These are phyloP conservation scores for Canariomyces notabilis DNA, from an alignment of 2,329 filamentous ascomycete species.

Conservation along the genomic window DNA sequence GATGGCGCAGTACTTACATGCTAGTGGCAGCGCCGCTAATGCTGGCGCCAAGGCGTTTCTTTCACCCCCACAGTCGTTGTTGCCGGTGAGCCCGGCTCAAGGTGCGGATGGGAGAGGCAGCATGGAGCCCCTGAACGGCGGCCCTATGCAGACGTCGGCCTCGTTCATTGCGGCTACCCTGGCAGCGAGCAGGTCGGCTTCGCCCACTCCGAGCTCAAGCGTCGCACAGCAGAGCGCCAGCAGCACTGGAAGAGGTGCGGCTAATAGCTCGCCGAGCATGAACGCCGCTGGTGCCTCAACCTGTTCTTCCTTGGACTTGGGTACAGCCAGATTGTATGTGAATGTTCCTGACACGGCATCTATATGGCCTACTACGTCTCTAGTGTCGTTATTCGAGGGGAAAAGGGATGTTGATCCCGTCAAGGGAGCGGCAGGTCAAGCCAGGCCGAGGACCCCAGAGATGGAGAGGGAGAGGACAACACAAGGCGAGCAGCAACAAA, in stretches of 20 bases:
- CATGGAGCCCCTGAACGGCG: conserved; percentile 30
- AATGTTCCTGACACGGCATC: conserved; percentile 49
- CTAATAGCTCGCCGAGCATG: conserved; percentile 9
- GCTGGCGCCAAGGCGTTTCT: conserved; percentile 7
- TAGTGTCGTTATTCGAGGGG: conserved; percentile 66
- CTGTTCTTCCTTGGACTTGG: conserved; percentile 27
- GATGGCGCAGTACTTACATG: conserved; percentile 22
- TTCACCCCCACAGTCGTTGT: too few species aligned
- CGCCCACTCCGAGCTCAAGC: conserved; percentile 42
- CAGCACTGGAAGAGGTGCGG: not conserved
- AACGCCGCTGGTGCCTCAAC: conserved; percentile 25
- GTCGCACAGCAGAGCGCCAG: conserved; percentile 11
- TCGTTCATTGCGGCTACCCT: conserved; percentile 58
- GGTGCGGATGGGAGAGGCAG: too few species aligned
- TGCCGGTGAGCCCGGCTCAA: conserved; percentile 12
- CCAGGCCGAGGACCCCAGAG: conserved; percentile 28
- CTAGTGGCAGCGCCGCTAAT: not conserved
- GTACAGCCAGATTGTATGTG: conserved; percentile 19
- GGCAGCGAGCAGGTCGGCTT: conserved; percentile 57
- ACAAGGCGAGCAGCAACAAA: not conserved
- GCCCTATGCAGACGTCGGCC: conserved; percentile 29
- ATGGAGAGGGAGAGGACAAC: conserved; percentile 8
- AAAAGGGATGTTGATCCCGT: conserved; percentile 33
- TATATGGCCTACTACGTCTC: conserved; percentile 57
- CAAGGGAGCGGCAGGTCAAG: conserved; percentile 32